Evolutionary conservation across 164 flowering plant genomes (phyloP), one percentile per base, ranked within the genome.

Genomic region (Kingdonia uniflora): DNA sequence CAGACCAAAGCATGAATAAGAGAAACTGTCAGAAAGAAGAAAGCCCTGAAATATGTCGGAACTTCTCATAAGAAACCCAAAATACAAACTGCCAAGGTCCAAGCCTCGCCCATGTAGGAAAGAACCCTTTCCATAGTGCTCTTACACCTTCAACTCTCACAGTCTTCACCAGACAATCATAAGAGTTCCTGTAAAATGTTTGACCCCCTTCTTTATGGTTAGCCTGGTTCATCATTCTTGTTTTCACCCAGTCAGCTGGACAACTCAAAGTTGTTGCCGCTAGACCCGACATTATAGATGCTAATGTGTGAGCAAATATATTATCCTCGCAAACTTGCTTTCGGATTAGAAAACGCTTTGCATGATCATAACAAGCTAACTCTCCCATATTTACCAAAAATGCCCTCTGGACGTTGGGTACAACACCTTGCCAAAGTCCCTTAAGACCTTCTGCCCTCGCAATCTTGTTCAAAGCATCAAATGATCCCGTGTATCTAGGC

Each of bases 101-200:
- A 63, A 86, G 94, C 74, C 97, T 86, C 14, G 94, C 95, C 94
- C 91, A 90, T 38, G 95, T 90, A 48, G 97, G 97, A 54, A 90
- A 73, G 71, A 90, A 89, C 2, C 97, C 97, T 60, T 84, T 90
- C 94, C 95, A 86, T 57, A 86, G 46, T 25, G 95, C 91, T 55
- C 55, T 62, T 7, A 80, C 43, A 39, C 97, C 97, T 76, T 87
- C 97, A 49, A 63, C 37, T 63, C 61, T 80, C 42, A 78, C 76
- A 20, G 94, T 89, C 70, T 76, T 84, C 51, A 80, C 74, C 60
- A 89, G 68, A 60, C 95, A 86, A 66, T 86, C 87, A 62, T 53
- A 79, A 53, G 95, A 86, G 54, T 70, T 86, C 35, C 41, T 76
- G 48, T 86, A 90, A 42, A 64, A 57, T 12, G 6, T 29, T 29